Percentiles rank a stretch among this genome's conserved stretches.
Evolutionary conservation across 2,329 filamentous ascomycete genomes (phyloP).

Genomic region (Talaromyces sp.): DNA sequence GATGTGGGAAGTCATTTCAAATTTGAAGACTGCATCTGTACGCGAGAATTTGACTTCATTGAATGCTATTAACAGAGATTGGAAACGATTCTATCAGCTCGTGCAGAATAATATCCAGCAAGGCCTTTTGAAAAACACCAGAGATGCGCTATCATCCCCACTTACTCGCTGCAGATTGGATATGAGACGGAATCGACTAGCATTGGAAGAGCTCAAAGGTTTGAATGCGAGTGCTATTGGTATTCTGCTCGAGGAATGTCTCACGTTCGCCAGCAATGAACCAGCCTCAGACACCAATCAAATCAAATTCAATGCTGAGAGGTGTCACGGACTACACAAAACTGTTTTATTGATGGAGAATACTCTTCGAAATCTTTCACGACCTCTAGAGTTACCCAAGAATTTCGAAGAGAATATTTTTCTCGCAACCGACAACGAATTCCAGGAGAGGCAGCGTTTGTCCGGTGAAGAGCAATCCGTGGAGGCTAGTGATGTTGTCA

Average conservation of each 20-base stretch:
- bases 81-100: constrained; percentile 15
- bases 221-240: constrained; percentile 16
- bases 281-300: neutral
- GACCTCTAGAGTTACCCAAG: neutral
- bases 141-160: constrained; percentile 11
- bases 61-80: constrained; percentile 1
- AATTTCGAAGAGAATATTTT: constrained; percentile 16
- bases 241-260: constrained; percentile 17
- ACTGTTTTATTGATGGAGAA: constrained; percentile 14
- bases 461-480: neutral
- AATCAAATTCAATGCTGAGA: constrained; percentile 1
- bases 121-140: constrained; percentile 1
- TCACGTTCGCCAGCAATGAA: constrained; percentile 12
- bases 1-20: neutral
- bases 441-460: constrained; percentile 2
- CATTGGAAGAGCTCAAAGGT: constrained; percentile 4
- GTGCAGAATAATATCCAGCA: constrained; percentile 13
- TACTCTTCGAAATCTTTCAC: constrained; percentile 8
- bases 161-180: constrained; percentile 8
- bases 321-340: constrained; percentile 9
- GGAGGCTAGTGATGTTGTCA: constrained; percentile 24
- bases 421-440: neutral
- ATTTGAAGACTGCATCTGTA: neutral
- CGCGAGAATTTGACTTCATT: neutral
- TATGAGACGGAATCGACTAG: constrained; percentile 9